Evolutionary conservation across 2,329 filamentous ascomycete species (phyloP).

Genomic region (Aspergillus eucalypticola): DNA sequence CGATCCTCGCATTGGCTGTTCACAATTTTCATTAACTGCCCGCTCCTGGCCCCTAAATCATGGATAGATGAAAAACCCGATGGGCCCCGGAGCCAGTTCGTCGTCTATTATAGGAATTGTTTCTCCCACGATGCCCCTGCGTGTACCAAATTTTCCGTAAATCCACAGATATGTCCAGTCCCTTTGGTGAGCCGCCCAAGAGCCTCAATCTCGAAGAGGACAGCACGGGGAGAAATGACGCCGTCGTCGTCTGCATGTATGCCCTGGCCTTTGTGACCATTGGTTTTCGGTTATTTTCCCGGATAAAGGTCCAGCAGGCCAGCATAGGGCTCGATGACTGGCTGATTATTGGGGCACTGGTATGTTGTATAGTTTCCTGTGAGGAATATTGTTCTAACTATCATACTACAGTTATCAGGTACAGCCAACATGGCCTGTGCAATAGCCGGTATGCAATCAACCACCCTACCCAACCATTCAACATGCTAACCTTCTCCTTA

Average conservation of each 20-base stretch:
- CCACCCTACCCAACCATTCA: neutral
- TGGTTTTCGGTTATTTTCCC: slow-evolving; percentile 2
- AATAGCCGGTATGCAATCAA: neutral
- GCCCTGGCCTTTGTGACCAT: neutral
- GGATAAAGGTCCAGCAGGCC: neutral
- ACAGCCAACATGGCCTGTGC: slow-evolving; percentile 4
- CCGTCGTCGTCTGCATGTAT: neutral
- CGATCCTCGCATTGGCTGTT: neutral
- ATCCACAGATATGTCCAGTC: neutral
- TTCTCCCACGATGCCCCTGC: neutral
- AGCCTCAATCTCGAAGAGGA: neutral
- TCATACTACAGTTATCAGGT: neutral
- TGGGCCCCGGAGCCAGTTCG: neutral
- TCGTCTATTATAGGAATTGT: neutral
- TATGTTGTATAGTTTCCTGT: neutral
- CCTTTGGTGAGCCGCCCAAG: neutral
- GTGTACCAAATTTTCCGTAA: neutral
- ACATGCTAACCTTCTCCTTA: neutral
- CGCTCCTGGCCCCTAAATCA: slow-evolving; percentile 3
- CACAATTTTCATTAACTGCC: neutral
- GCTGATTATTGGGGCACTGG: slow-evolving; percentile 1
- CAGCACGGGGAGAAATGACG: neutral
- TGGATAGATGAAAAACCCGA: neutral
- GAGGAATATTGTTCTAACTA: neutral
- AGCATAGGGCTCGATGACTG: slow-evolving; percentile 1